Percentiles rank a stretch among this genome's conserved stretches.
phyloP scores from a whole-genome alignment of 2,329 filamentous ascomycete species.

The Fragosphaeria purpurea region DNA sequence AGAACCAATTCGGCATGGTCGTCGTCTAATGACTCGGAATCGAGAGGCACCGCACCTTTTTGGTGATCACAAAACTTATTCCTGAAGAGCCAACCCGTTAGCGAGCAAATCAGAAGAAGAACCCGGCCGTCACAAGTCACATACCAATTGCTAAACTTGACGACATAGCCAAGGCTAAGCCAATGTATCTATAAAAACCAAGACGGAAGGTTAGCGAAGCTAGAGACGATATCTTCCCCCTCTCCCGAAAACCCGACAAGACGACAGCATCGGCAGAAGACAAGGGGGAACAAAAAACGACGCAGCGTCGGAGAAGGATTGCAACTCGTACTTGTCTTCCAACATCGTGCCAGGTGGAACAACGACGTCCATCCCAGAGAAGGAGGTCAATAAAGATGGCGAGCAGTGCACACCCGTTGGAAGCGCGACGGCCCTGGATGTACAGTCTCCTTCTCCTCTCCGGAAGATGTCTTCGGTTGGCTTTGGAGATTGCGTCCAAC shows the following conservation, averaged over 20 bases:
- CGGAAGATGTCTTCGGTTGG: too few species aligned
- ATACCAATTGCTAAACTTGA: conserved; percentile 69
- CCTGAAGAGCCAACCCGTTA: conserved; percentile 36
- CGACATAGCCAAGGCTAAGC: conserved; percentile 62
- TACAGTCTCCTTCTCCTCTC: too few species aligned
- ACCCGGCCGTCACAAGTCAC: conserved; percentile 14
- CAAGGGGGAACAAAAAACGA: not conserved
- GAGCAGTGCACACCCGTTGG: conserved; percentile 9
- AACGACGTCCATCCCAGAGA: too few species aligned
- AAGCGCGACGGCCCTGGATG: conserved; percentile 6
- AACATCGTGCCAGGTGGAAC: conserved; percentile 20
- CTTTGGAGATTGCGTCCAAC: too few species aligned
- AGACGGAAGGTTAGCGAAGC: not conserved
- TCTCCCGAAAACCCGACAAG: too few species aligned
- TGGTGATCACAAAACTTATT: conserved; percentile 97
- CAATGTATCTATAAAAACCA: conserved; percentile 53
- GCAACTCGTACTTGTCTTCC: conserved; percentile 34
- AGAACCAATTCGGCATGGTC: too few species aligned
- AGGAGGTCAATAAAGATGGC: too few species aligned
- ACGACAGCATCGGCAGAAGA: not conserved
- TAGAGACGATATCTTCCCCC: too few species aligned
- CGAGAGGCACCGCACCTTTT: conserved; percentile 57
- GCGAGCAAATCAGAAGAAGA: too few species aligned
- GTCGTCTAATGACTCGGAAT: too few species aligned
- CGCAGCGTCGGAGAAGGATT: not conserved